These are phyloP conservation scores for Thermochaetoides thermophila DNA, from an alignment of 495 filamentous ascomycete genomes.

Conservation along the genomic window DNA sequence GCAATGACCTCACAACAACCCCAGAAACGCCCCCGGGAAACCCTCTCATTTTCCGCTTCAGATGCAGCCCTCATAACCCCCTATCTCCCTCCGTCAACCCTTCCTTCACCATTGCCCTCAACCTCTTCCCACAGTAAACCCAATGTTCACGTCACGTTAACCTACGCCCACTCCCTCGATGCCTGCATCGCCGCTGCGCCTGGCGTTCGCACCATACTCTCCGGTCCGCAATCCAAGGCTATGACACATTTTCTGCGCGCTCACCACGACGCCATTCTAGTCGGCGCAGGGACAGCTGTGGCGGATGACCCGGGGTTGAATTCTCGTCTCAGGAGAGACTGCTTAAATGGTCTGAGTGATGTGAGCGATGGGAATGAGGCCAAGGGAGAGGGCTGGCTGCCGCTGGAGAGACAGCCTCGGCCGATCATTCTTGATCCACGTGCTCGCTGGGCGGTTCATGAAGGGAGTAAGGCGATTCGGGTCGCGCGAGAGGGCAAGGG, in stretches of 20 bases:
- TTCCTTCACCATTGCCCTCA: neutral
- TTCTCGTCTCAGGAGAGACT: conserved; percentile 34
- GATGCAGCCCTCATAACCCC: conserved; percentile 4
- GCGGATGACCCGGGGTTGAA: conserved; percentile 79
- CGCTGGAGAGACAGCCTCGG: conserved; percentile 40
- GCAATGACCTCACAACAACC: neutral
- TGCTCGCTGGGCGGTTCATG: conserved; percentile 48
- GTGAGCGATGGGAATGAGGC: too few species aligned
- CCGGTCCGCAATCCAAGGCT: conserved; percentile 64
- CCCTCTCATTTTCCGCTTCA: conserved; percentile 3
- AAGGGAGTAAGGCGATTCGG: conserved; percentile 45
- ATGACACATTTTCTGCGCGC: conserved; percentile 86
- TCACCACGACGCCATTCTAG: conserved; percentile 67
- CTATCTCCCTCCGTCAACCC: conserved; percentile 4
- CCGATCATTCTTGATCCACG: conserved; percentile 68
- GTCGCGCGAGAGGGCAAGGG: conserved; percentile 52
- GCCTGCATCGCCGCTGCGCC: conserved; percentile 58
- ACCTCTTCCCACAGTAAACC: neutral
- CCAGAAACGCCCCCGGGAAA: too few species aligned
- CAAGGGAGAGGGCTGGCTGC: neutral
- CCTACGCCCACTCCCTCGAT: conserved; percentile 84
- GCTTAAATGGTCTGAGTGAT: too few species aligned
- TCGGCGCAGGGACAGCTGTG: conserved; percentile 71
- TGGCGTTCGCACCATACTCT: conserved; percentile 62
- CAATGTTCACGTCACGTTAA: conserved; percentile 45